A percentile compares a stretch with the other conserved stretches of the same genome.
phyloP scores from a whole-genome alignment of 2,329 filamentous ascomycete genomes.

The Pseudogymnoascus sp. region DNA sequence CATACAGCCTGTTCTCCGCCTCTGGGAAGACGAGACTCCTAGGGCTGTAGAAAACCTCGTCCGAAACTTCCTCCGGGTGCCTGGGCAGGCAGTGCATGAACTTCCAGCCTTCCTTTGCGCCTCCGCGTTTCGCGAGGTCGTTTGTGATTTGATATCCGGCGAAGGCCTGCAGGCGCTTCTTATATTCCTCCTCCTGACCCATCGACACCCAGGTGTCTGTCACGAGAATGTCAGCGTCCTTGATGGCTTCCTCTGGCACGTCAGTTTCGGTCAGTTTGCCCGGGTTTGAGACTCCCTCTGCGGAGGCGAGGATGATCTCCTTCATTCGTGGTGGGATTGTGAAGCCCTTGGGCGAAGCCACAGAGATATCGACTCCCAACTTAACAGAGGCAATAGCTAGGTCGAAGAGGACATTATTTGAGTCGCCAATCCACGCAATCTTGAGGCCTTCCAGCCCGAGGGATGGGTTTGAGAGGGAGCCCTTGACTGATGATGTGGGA shows the following conservation, averaged over 20 bases:
- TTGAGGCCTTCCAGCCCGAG: conserved; percentile 76
- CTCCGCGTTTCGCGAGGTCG: conserved; percentile 73
- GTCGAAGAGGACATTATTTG: conserved; percentile 95
- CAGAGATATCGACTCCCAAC: conserved; percentile 74
- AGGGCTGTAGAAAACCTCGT: conserved; percentile 87
- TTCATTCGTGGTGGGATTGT: conserved; percentile 70
- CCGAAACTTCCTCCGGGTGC: conserved; percentile 84
- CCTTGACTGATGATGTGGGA: conserved; percentile 29
- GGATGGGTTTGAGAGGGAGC: conserved; percentile 14
- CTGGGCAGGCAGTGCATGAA: conserved; percentile 98
- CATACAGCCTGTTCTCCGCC: conserved; percentile 90
- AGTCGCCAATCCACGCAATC: conserved; percentile 92
- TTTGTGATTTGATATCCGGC: conserved; percentile 85
- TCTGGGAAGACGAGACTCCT: conserved; percentile 86
- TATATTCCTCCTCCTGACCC: conserved; percentile 84
- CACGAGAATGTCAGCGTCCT: conserved; percentile 78
- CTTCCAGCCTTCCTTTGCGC: conserved; percentile 82
- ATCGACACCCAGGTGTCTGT: conserved; percentile 99
- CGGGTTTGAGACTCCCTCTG: conserved; percentile 45
- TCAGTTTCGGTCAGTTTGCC: conserved; percentile 68
- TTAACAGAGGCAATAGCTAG: conserved; percentile 82
- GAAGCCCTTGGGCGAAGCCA: conserved; percentile 81
- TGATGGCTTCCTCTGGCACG: conserved; percentile 74
- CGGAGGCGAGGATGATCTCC: conserved; percentile 59
- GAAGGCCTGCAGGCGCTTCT: conserved; percentile 72